Conservation (phyloP, 2,329 filamentous ascomycete species). For the Paraconiothyrium sp. region DNA sequence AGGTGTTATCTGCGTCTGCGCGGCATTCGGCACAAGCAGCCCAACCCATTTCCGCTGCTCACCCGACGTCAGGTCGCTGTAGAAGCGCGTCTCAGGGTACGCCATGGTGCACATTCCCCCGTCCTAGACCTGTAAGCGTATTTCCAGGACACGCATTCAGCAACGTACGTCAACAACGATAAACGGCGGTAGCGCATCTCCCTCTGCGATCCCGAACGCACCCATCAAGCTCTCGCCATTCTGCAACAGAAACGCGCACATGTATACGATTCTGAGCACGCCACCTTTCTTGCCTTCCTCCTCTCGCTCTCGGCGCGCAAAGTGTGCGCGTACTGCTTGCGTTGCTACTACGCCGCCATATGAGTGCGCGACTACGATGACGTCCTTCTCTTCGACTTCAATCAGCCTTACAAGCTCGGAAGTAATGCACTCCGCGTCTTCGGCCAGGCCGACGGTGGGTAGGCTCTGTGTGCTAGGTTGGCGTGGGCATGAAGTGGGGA, state of each 20-base stretch:
- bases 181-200: conserved; percentile 2
- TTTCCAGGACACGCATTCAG: not conserved
- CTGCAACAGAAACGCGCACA: conserved; percentile 13
- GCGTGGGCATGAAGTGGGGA: conserved; percentile 7
- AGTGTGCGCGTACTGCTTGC: conserved; percentile 3
- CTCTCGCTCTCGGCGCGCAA: conserved; percentile 1
- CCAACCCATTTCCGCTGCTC: conserved; percentile 12
- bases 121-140: not conserved
- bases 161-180: conserved; percentile 11
- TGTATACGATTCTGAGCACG: conserved; percentile 14
- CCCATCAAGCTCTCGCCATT: conserved; percentile 6
- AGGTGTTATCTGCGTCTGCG: not conserved
- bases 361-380: conserved; percentile 19
- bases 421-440: conserved; percentile 13
- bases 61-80: conserved; percentile 3
- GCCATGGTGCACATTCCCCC: conserved; percentile 4
- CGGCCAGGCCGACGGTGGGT: conserved; percentile 7
- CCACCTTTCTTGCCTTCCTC: conserved; percentile 13
- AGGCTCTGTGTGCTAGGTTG: not conserved
- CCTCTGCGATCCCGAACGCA: not conserved
- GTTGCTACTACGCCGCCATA: conserved; percentile 18
- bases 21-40: not conserved
- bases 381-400: conserved; percentile 11
- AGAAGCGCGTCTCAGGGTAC: conserved; percentile 12
- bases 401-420: conserved; percentile 9